Conservation (phyloP, 2,329 filamentous ascomycete species). For the Diaporthe amygdali region DNA sequence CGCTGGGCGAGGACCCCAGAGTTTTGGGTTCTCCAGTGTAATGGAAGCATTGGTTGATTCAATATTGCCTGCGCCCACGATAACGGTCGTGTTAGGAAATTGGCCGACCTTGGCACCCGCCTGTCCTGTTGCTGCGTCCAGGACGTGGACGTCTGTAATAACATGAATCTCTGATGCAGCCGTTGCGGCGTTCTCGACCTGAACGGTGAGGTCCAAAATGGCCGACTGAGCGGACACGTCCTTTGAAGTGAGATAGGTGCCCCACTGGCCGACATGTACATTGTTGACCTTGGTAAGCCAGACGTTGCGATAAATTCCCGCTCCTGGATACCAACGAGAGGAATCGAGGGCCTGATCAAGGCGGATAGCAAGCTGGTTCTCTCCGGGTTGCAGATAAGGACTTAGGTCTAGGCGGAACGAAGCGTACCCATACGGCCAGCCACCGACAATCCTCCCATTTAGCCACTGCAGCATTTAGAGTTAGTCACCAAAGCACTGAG, state of each 20-base stretch:
- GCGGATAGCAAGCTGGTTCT: conserved; percentile 53
- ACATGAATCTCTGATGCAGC: conserved; percentile 41
- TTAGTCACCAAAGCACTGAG: no score
- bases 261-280: conserved; percentile 53
- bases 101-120: conserved; percentile 27
- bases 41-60: background rate
- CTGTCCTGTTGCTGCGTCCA: conserved; percentile 39
- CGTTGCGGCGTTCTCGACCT: conserved; percentile 50
- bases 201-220: conserved; percentile 47
- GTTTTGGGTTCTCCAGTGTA: conserved; percentile 39
- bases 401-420: conserved; percentile 58
- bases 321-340: conserved; percentile 60
- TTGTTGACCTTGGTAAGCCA: conserved; percentile 56
- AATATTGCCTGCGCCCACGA: background rate
- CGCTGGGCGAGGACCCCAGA: background rate
- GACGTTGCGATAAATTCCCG: conserved; percentile 58
- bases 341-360: conserved; percentile 53
- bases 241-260: conserved; percentile 54
- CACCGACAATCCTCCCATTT: conserved; percentile 53
- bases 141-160: conserved; percentile 44
- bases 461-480: no score
- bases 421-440: conserved; percentile 57
- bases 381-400: conserved; percentile 40
- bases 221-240: conserved; percentile 50
- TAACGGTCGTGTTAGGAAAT: background rate